These are phyloP conservation scores for Fallopia convolvulus DNA, from an alignment of 148 eudicot genomes.

Conservation along the genomic window DNA sequence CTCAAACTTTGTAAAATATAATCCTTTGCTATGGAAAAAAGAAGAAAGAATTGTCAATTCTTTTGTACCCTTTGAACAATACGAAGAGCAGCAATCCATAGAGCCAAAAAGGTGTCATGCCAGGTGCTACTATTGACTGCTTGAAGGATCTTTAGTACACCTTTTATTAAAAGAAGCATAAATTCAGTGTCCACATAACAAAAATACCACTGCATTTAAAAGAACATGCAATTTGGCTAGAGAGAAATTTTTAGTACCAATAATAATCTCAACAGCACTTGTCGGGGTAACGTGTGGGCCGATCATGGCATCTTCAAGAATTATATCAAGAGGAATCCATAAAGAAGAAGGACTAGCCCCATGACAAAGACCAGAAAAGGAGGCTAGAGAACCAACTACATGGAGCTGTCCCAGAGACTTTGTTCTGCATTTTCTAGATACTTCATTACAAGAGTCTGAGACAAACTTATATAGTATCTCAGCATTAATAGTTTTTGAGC, in stretches of 20 bases:
- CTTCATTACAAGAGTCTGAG: conserved; percentile 30
- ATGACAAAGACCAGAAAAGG: conserved; percentile 48
- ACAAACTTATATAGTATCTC: conserved; percentile 39
- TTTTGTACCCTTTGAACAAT: conserved; percentile 81
- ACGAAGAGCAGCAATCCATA: conserved; percentile 92
- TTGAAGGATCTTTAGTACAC: conserved; percentile 65
- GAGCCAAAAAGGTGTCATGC: conserved; percentile 79
- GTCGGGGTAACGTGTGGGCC: conserved; percentile 70
- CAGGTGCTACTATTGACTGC: conserved; percentile 69
- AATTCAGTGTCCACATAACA: neutral
- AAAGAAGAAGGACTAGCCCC: conserved; percentile 56
- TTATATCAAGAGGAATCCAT: conserved; percentile 93
- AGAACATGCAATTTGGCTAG: neutral
- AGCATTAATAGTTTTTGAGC: conserved; percentile 40
- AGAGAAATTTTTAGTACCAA: conserved; percentile 37
- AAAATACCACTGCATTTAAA: neutral
- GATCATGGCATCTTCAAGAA: conserved; percentile 85
- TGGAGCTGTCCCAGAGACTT: conserved; percentile 32
- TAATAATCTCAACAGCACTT: conserved; percentile 76
- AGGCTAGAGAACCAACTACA: conserved; percentile 35
- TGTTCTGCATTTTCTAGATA: conserved; percentile 25
- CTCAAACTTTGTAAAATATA: neutral
- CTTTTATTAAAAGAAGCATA: conserved; percentile 34
- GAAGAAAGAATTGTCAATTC: neutral
- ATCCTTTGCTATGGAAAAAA: neutral